A percentile compares a stretch with the other conserved stretches of the same genome.
These are phyloP conservation scores for Thraustotheca clavata DNA, from an alignment of 352 stramenopile genomes.

Conservation along the genomic window DNA sequence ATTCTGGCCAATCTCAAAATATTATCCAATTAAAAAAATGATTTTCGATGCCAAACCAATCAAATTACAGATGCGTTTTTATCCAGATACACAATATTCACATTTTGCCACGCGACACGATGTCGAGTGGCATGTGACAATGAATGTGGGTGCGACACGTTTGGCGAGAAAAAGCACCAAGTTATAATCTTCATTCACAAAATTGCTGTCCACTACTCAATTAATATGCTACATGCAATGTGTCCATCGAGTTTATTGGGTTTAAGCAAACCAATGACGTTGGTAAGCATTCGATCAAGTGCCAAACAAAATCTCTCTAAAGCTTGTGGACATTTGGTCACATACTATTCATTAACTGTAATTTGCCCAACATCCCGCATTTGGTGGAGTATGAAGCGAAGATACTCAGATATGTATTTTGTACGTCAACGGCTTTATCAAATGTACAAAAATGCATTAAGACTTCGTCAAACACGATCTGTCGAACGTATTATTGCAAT, in stretches of 20 bases:
- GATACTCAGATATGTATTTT: background rate
- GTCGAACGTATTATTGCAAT: background rate
- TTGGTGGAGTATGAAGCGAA: background rate
- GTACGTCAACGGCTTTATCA: background rate
- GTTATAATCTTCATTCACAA: background rate
- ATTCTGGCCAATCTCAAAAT: no score
- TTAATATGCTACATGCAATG: no score
- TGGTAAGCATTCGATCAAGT: background rate
- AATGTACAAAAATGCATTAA: background rate
- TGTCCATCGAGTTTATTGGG: no score
- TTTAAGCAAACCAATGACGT: background rate
- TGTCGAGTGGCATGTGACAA: background rate
- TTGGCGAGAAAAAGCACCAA: background rate
- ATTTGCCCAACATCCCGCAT: background rate
- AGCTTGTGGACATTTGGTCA: background rate
- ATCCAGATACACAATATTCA: no score
- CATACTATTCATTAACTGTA: conserved; percentile 1
- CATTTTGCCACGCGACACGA: no score
- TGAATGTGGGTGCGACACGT: background rate
- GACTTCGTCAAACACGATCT: background rate
- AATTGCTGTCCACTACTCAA: background rate
- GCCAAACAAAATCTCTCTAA: background rate
- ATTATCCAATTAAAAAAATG: no score
- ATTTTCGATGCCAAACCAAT: no score
- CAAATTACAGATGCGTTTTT: no score